A percentile compares a stretch with the other conserved stretches of the same genome.
These are phyloP conservation scores for Brassica balearica DNA, from an alignment of 441 rosid genomes.

Conservation along the genomic window DNA sequence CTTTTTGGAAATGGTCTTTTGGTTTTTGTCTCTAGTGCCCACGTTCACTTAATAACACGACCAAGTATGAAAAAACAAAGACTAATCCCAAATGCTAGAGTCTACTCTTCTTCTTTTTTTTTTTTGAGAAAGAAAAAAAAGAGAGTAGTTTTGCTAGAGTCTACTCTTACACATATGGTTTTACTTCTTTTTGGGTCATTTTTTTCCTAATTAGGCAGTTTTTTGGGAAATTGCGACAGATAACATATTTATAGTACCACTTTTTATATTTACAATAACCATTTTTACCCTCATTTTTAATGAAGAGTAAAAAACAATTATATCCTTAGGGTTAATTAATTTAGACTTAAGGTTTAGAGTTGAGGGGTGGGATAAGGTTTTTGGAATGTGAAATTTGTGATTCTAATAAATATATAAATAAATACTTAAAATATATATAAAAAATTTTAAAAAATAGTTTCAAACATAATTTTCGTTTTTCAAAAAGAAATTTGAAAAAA, in stretches of 20 bases:
- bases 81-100: constrained; percentile 25
- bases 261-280: too few species aligned
- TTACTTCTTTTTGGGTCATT: constrained; percentile 25
- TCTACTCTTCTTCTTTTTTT: constrained; percentile 1
- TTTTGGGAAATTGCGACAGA: neutral
- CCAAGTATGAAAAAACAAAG: constrained; percentile 38
- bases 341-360: too few species aligned
- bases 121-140: neutral
- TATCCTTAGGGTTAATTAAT: too few species aligned
- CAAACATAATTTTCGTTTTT: too few species aligned
- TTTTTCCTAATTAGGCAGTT: neutral
- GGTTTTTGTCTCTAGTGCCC: constrained; percentile 29
- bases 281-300: too few species aligned
- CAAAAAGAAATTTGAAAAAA: too few species aligned
- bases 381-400: too few species aligned
- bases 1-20: constrained; percentile 40
- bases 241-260: neutral
- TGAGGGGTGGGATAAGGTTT: too few species aligned
- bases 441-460: too few species aligned
- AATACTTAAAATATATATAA: too few species aligned
- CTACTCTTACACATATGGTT: constrained; percentile 4
- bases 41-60: constrained; percentile 35
- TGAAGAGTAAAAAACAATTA: too few species aligned
- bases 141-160: neutral
- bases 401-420: too few species aligned